phyloP scores from a whole-genome alignment of 306 rosid genomes.

The Biancaea sappan region DNA sequence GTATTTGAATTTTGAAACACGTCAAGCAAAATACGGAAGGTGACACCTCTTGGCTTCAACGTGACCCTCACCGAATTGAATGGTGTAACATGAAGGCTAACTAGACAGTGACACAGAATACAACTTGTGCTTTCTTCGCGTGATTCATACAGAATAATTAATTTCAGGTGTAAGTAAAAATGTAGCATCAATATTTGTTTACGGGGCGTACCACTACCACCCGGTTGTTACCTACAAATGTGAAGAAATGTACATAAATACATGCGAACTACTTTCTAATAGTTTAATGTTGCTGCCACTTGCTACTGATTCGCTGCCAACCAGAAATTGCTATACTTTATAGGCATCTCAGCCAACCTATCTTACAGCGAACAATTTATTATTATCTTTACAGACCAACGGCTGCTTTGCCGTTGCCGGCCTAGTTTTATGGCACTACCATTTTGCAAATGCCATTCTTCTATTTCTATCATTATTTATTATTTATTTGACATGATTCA shows the following conservation, averaged over 20 bases:
- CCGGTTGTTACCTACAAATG: not conserved
- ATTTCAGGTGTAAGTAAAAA: slow-evolving; percentile 8
- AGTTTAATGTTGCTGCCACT: slow-evolving; percentile 8
- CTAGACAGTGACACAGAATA: not conserved
- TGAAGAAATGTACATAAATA: slow-evolving; percentile 1
- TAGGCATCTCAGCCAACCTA: slow-evolving; percentile 18
- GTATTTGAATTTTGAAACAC: not conserved
- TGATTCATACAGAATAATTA: not conserved
- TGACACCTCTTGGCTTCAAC: not conserved
- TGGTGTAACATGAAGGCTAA: not conserved
- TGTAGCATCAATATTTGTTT: not conserved
- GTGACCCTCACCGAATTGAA: not conserved
- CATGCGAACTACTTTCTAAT: slow-evolving; percentile 32
- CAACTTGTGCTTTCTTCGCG: not conserved
- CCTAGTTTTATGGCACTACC: not conserved
- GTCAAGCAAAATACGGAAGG: not conserved
- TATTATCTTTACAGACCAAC: slow-evolving; percentile 40
- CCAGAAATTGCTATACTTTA: slow-evolving; percentile 9
- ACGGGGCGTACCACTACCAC: not conserved
- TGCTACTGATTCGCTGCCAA: slow-evolving; percentile 34
- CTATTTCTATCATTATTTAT: slow-evolving; percentile 12
- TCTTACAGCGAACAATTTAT: not conserved
- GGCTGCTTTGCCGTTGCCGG: slow-evolving; percentile 24
- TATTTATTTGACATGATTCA: too few relatives aligned
- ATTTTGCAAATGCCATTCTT: not conserved